These are phyloP conservation scores for Micractinium conductrix DNA, from an alignment of 139 green algal species.

Conservation along the genomic window DNA sequence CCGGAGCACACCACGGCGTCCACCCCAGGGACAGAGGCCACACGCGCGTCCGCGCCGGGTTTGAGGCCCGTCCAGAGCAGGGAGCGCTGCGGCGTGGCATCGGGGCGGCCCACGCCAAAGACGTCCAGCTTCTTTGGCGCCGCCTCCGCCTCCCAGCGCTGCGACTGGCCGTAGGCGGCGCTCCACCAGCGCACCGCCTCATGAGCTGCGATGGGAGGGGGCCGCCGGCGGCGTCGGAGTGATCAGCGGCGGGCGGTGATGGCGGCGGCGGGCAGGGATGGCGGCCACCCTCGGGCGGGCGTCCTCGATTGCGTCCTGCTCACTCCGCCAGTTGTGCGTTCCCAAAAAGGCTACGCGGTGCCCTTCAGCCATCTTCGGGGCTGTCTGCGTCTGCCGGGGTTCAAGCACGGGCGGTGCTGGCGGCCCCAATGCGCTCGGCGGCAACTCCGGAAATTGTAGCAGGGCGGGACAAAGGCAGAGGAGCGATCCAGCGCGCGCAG, in stretches of 20 bases:
- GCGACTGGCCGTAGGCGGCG: background rate
- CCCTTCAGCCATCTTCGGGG: background rate
- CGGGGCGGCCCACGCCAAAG: background rate
- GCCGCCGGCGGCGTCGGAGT: background rate
- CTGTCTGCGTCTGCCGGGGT: background rate
- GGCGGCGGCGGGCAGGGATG: too few species aligned
- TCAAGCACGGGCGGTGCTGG: too few species aligned
- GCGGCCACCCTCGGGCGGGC: too few species aligned
- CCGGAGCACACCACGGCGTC: background rate
- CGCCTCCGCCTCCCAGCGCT: background rate
- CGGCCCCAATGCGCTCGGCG: too few species aligned
- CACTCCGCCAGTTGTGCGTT: constrained; percentile 16
- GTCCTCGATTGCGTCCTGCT: too few species aligned
- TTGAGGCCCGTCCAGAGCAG: background rate
- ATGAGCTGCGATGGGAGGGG: background rate
- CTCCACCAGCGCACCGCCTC: constrained; percentile 10
- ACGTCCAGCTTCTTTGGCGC: background rate
- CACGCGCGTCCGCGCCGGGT: background rate
- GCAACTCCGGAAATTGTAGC: too few species aligned
- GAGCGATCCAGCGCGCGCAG: too few species aligned
- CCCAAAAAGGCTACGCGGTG: constrained; percentile 4
- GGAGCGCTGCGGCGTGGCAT: background rate
- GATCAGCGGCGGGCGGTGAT: too few species aligned
- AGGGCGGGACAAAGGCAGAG: too few species aligned
- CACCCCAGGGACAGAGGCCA: background rate